Base-by-base conservation (phyloP, 2,329 filamentous ascomycete species). In the Alternaria consortialis region DNA sequence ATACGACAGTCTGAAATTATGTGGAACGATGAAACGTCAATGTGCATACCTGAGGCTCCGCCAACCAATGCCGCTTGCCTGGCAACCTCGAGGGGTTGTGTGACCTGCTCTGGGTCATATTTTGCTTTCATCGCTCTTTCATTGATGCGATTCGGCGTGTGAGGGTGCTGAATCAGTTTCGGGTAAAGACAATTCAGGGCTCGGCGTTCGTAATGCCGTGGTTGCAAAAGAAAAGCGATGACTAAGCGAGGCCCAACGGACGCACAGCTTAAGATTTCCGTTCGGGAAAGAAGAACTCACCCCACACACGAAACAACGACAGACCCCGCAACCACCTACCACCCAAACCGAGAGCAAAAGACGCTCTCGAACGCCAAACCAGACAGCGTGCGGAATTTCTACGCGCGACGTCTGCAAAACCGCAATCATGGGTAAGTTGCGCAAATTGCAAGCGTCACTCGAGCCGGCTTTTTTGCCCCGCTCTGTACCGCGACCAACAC, bases 371-470 rank as follows among this genome's bases (percentile, higher is more conserved):
- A 48, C 71, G 56, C 54, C 47, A 64, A 54, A 52, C 51, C 70
- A 71, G 72, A 70, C 72, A 77, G 72, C 76, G 77, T 77, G 76
- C 76, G 62, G 69, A 72, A 62, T 42, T 67, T 67, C 61, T 46
- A 46, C 53, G 77, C 77, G 77, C 77, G 74, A 74, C 77, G 74
- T 74, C 79, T 74, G 64, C 67, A 23, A 57, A 53, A 64, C 81
- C 82, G 84, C 86, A 88, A 89, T 87, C 86, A 89, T 89, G 82
- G 80, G 82, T 84, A 79, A 58, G 82, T 68, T 72, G 70, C 73
- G 69, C 63, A 67, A 57, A 65, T 51, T 55, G 64, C 64, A 68
- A 66, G 60, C 73, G 54, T 58, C 60, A 60, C 56, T 44, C 57
- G 61, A 68, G 64, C 61, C 66, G 64, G 66, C 66, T 63, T 67